Percentiles rank a stretch among this genome's conserved stretches.
Evolutionary conservation across 116 monocot species (phyloP).

Genomic region (Iris pallida): DNA sequence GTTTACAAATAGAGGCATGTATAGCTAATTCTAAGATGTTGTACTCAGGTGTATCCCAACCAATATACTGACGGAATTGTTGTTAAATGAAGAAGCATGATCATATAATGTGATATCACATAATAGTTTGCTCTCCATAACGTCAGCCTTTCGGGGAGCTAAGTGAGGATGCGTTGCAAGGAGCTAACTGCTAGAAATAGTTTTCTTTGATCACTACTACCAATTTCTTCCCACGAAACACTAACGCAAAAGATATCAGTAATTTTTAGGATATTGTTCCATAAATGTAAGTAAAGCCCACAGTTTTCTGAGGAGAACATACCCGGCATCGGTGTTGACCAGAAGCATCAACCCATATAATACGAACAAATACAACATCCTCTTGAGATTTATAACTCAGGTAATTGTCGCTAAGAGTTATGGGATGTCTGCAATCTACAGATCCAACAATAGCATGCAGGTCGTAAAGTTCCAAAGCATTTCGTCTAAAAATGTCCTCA

Average conservation of each 20-base stretch:
- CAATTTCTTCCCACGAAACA: not conserved
- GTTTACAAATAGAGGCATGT: too few relatives aligned
- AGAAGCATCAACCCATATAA: constrained; percentile 82
- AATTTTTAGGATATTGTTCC: not conserved
- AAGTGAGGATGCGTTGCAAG: too few relatives aligned
- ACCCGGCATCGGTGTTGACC: constrained; percentile 93
- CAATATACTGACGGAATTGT: not conserved
- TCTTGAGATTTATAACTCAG: constrained; percentile 16
- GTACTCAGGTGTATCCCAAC: not conserved
- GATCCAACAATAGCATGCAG: constrained; percentile 40
- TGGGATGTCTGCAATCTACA: constrained; percentile 11
- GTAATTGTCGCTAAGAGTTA: constrained; percentile 2
- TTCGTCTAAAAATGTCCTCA: constrained; percentile 72
- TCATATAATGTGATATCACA: not conserved
- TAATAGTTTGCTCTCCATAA: not conserved
- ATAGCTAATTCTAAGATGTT: too few relatives aligned
- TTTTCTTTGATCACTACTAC: not conserved
- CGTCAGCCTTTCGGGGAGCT: too few relatives aligned
- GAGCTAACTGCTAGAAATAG: not conserved
- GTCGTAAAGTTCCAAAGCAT: constrained; percentile 67
- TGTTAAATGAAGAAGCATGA: too few relatives aligned
- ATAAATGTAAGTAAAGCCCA: not conserved
- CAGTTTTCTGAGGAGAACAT: not conserved
- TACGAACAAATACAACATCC: constrained; percentile 57
- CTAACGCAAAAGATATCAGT: not conserved